phyloP scores from a whole-genome alignment of 805 yeast genomes.

The Metschnikowia lachancei region DNA sequence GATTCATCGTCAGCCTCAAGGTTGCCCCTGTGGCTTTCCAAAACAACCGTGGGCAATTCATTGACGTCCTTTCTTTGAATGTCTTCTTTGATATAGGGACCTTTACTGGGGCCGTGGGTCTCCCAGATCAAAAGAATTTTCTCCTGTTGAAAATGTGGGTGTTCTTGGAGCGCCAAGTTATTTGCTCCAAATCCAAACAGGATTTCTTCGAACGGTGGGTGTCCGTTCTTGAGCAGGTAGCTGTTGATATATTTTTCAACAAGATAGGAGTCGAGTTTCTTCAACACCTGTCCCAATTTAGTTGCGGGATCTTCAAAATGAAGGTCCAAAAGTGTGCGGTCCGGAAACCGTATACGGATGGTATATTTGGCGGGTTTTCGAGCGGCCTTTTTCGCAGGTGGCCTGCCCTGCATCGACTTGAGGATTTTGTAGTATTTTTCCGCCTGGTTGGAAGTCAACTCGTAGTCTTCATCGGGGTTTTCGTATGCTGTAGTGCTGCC shows the following conservation, averaged over 20 bases:
- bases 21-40: slow-evolving; percentile 32
- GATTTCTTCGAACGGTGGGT: slow-evolving; percentile 38
- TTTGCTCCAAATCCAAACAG: slow-evolving; percentile 29
- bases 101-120: slow-evolving; percentile 16
- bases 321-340: slow-evolving; percentile 35
- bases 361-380: slow-evolving; percentile 26
- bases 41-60: slow-evolving; percentile 36
- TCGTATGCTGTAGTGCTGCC: slow-evolving; percentile 24
- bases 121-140: slow-evolving; percentile 40
- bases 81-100: slow-evolving; percentile 29
- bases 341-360: slow-evolving; percentile 41
- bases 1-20: slow-evolving; percentile 29
- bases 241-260: slow-evolving; percentile 27
- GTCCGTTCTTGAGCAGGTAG: slow-evolving; percentile 34
- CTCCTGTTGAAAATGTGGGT: slow-evolving; percentile 32
- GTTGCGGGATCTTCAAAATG: slow-evolving; percentile 26
- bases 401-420: slow-evolving; percentile 24
- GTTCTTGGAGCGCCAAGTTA: slow-evolving; percentile 24
- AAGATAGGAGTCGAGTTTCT: slow-evolving; percentile 35
- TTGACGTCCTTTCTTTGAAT: slow-evolving; percentile 22
- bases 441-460: slow-evolving; percentile 38
- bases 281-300: slow-evolving; percentile 37
- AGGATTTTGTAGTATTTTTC: slow-evolving; percentile 36
- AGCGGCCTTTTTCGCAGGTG: slow-evolving; percentile 14
- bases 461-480: slow-evolving; percentile 43